These are phyloP conservation scores for Cyclanthera cordifolia DNA, from an alignment of 306 rosid species.

Conservation along the genomic window DNA sequence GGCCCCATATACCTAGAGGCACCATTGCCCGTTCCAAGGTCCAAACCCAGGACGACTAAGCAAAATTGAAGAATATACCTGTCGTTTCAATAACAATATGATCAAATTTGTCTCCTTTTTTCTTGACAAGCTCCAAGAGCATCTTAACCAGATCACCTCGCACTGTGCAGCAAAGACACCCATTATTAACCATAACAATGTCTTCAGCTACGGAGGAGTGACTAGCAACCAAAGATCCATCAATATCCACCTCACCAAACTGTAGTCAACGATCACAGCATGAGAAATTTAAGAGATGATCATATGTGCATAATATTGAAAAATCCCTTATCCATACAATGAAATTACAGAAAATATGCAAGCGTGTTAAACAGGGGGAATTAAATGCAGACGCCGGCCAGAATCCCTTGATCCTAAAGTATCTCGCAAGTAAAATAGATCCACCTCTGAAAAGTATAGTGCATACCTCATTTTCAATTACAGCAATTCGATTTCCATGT, in stretches of 20 bases:
- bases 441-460: background rate
- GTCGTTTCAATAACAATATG: slow-evolving; percentile 92
- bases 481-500: slow-evolving; percentile 88
- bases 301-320: background rate
- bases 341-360: background rate
- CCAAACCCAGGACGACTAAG: no score
- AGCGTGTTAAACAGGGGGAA: background rate
- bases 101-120: slow-evolving; percentile 60
- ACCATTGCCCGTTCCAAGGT: no score
- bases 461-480: slow-evolving; percentile 81
- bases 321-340: background rate
- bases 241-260: slow-evolving; percentile 98
- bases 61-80: slow-evolving; percentile 25
- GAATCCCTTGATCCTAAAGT: background rate
- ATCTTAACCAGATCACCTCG: slow-evolving; percentile 84
- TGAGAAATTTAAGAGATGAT: background rate
- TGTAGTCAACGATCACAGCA: slow-evolving; percentile 24
- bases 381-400: background rate
- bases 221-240: slow-evolving; percentile 87
- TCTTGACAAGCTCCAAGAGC: slow-evolving; percentile 66
- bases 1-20: no score
- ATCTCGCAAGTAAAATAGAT: background rate
- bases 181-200: slow-evolving; percentile 79
- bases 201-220: slow-evolving; percentile 65
- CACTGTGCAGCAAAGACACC: slow-evolving; percentile 89